These are phyloP conservation scores for Pseudomassariella vexata DNA, from an alignment of 2,329 filamentous ascomycete species.

Conservation along the genomic window DNA sequence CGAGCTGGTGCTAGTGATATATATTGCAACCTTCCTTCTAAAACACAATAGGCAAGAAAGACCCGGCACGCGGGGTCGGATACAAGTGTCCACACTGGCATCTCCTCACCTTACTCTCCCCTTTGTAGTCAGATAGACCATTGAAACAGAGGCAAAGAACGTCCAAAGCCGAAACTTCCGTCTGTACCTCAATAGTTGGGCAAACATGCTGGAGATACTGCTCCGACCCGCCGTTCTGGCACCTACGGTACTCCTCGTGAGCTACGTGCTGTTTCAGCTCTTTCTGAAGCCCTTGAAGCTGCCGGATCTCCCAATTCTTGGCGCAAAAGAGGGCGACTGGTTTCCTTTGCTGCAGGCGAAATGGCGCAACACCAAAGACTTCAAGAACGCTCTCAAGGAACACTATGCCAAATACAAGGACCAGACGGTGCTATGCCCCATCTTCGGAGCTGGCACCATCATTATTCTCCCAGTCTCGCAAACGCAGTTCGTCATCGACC, in stretches of 20 bases:
- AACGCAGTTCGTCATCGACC: conserved; percentile 23
- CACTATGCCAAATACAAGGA: conserved; percentile 19
- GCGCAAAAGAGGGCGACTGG: conserved; percentile 25
- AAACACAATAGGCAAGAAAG: no score
- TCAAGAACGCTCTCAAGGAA: conserved; percentile 17
- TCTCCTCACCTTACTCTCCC: no score
- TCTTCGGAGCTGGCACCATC: conserved; percentile 13
- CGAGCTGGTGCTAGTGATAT: no score
- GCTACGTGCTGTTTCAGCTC: conserved; percentile 18
- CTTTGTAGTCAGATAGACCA: no score
- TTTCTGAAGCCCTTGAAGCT: conserved; percentile 16
- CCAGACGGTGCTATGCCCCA: conserved; percentile 19
- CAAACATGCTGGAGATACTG: conserved; percentile 7
- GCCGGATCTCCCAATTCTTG: conserved; percentile 23
- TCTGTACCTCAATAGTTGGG: no score
- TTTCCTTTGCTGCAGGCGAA: conserved; percentile 22
- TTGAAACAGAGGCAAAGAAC: no score
- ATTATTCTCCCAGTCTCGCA: conserved; percentile 22
- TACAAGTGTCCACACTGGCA: no score
- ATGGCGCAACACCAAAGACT: conserved; percentile 24
- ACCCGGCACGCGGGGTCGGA: no score
- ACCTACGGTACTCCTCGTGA: conserved; percentile 15
- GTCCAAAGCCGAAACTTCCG: no score
- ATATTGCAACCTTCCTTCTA: no score
- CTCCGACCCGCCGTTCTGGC: conserved; percentile 18